Evolutionary conservation across 2,329 filamentous ascomycete species (phyloP).

Genomic region (Talaromyces sp.): DNA sequence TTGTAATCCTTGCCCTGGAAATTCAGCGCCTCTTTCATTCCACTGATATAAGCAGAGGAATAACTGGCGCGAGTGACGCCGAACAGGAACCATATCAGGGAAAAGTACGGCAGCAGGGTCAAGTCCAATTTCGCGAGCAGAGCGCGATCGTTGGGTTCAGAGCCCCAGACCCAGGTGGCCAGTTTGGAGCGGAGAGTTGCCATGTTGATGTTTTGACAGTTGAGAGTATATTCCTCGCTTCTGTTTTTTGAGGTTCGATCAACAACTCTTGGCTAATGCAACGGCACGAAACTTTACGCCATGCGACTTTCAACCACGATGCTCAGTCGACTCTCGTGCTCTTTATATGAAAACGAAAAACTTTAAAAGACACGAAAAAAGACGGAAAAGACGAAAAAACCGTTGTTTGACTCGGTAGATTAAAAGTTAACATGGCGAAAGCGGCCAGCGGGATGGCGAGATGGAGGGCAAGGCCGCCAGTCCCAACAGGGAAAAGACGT

Average conservation of each 20-base stretch:
- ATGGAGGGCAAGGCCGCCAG: neutral
- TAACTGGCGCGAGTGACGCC: constrained; percentile 44
- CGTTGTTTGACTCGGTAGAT: neutral
- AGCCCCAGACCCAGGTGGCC: constrained; percentile 12
- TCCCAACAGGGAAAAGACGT: neutral
- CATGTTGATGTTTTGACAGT: neutral
- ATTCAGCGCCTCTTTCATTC: constrained; percentile 35
- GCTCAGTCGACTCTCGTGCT: neutral
- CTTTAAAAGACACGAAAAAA: neutral
- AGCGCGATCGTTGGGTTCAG: constrained; percentile 5
- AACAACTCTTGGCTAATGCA: neutral
- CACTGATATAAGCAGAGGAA: constrained; percentile 40
- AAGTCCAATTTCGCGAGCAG: constrained; percentile 39
- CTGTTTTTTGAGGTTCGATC: neutral
- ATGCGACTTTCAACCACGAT: neutral
- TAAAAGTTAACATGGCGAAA: neutral
- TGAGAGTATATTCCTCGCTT: too few species aligned
- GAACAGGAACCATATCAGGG: constrained; percentile 46
- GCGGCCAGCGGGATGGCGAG: neutral
- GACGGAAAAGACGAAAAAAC: neutral
- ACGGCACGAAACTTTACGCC: neutral
- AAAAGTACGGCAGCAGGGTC: constrained; percentile 43
- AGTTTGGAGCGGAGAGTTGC: constrained; percentile 1
- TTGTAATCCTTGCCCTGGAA: constrained; percentile 40
- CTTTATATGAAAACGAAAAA: neutral